phyloP scores from a whole-genome alignment of 2,329 filamentous ascomycete genomes.

The Aspergillus proliferans region DNA sequence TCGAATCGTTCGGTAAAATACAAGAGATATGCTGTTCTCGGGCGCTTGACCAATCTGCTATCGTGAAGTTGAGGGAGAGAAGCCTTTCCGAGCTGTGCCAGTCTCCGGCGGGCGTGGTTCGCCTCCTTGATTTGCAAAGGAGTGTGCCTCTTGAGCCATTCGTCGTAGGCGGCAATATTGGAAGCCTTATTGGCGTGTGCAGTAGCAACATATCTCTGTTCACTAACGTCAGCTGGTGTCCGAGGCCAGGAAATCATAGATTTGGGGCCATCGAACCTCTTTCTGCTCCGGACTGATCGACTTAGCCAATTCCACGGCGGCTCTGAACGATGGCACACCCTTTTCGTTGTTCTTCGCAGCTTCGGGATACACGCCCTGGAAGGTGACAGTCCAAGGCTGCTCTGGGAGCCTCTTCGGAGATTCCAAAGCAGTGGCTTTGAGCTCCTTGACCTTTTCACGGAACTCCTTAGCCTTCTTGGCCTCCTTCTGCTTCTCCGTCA shows the following conservation, averaged over 20 bases:
- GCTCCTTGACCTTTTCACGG: constrained; percentile 24
- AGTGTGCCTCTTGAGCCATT: constrained; percentile 52
- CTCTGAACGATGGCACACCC: constrained; percentile 14
- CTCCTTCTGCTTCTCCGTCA: constrained; percentile 27
- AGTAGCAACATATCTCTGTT: constrained; percentile 50
- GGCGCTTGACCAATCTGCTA: constrained; percentile 46
- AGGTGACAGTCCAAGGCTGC: constrained; percentile 17
- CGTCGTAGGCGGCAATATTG: constrained; percentile 40
- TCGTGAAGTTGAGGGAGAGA: constrained; percentile 41
- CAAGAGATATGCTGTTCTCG: constrained; percentile 31
- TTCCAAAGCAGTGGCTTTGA: constrained; percentile 27
- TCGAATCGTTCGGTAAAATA: constrained; percentile 43
- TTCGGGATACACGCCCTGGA: constrained; percentile 14
- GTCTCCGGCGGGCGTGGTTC: constrained; percentile 50
- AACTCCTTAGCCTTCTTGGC: constrained; percentile 23
- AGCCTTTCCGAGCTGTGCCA: constrained; percentile 20
- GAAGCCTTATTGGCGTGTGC: constrained; percentile 43
- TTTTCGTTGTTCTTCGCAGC: constrained; percentile 1
- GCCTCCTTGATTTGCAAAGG: constrained; percentile 53
- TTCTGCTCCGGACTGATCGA: constrained; percentile 12
- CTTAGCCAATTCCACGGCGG: constrained; percentile 10
- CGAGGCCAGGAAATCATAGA: neutral
- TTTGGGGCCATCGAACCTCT: constrained; percentile 14
- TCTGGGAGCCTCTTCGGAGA: constrained; percentile 30
- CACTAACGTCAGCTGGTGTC: constrained; percentile 5